A percentile compares a stretch with the other conserved stretches of the same genome.
Evolutionary conservation across 768 basidiomycete genomes (phyloP).

Genomic region (Rhizopogon vulgaris): DNA sequence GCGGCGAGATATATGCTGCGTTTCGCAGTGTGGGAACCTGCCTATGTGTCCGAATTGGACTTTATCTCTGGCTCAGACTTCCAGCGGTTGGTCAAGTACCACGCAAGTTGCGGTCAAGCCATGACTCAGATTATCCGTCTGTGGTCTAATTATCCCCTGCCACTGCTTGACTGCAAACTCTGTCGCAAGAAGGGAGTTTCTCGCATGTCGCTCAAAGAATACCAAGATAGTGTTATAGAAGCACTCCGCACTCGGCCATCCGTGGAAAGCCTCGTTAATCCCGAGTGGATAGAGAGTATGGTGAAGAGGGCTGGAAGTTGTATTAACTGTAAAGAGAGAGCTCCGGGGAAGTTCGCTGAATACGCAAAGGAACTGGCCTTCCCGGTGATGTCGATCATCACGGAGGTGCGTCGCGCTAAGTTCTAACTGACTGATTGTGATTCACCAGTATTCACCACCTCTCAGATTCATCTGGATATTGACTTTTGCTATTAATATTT

Average conservation of each 20-base stretch:
- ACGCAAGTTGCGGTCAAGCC: conserved; percentile 27
- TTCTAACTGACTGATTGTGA: not conserved
- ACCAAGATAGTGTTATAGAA: conserved; percentile 29
- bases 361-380: conserved; percentile 22
- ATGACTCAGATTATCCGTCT: conserved; percentile 27
- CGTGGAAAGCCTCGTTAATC: conserved; percentile 22
- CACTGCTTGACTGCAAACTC: conserved; percentile 26
- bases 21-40: conserved; percentile 27
- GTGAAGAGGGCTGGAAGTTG: conserved; percentile 25
- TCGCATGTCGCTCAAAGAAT: conserved; percentile 23
- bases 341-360: conserved; percentile 22
- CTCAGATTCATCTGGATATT: conserved; percentile 1
- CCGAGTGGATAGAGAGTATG: conserved; percentile 26
- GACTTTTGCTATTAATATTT: not conserved
- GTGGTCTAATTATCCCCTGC: conserved; percentile 25
- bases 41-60: conserved; percentile 29
- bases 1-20: conserved; percentile 33
- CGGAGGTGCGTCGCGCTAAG: conserved; percentile 18
- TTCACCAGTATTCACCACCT: not conserved
- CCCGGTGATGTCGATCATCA: conserved; percentile 23
- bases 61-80: conserved; percentile 31
- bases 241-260: conserved; percentile 26
- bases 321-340: conserved; percentile 22
- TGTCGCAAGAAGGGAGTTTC: conserved; percentile 30
- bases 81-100: conserved; percentile 31